Evolutionary conservation across 2,329 filamentous ascomycete species (phyloP).

Genomic region (Aspergillus candidus): DNA sequence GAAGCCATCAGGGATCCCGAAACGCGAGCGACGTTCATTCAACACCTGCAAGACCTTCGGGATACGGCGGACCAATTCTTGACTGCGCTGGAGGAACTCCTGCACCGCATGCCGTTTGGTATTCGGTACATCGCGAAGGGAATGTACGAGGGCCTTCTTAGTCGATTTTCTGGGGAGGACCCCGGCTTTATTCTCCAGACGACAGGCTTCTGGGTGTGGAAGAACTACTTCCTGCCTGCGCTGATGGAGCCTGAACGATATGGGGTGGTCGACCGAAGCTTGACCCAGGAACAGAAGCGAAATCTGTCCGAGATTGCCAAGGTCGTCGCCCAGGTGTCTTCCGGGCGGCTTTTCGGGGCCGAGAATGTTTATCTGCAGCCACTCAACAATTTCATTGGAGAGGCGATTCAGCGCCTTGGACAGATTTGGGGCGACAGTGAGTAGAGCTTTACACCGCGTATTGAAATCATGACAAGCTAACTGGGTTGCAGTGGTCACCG

Average conservation of each 20-base stretch:
- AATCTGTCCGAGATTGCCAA: constrained; percentile 88
- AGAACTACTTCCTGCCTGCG: constrained; percentile 84
- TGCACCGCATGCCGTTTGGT: constrained; percentile 88
- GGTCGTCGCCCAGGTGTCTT: constrained; percentile 80
- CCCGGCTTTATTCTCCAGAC: constrained; percentile 72
- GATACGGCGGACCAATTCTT: constrained; percentile 94
- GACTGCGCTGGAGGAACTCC: constrained; percentile 68
- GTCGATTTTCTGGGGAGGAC: constrained; percentile 73
- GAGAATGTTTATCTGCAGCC: constrained; percentile 96
- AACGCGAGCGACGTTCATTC: constrained; percentile 86
- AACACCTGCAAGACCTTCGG: constrained; percentile 85
- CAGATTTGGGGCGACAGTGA: constrained; percentile 64
- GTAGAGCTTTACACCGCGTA: constrained; percentile 17
- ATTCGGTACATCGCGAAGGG: constrained; percentile 82
- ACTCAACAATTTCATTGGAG: constrained; percentile 81
- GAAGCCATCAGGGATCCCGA: constrained; percentile 94
- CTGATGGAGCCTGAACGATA: constrained; percentile 85
- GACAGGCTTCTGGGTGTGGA: constrained; percentile 89
- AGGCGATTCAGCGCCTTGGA: constrained; percentile 73
- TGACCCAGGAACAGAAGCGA: constrained; percentile 86
- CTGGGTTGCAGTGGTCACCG: constrained; percentile 59
- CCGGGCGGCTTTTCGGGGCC: constrained; percentile 83
- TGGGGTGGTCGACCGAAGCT: constrained; percentile 81
- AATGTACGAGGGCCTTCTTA: constrained; percentile 70
- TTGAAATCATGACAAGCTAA: constrained; percentile 26